phyloP scores from a whole-genome alignment of 441 rosid species.

The Heliophila coronopifolia region DNA sequence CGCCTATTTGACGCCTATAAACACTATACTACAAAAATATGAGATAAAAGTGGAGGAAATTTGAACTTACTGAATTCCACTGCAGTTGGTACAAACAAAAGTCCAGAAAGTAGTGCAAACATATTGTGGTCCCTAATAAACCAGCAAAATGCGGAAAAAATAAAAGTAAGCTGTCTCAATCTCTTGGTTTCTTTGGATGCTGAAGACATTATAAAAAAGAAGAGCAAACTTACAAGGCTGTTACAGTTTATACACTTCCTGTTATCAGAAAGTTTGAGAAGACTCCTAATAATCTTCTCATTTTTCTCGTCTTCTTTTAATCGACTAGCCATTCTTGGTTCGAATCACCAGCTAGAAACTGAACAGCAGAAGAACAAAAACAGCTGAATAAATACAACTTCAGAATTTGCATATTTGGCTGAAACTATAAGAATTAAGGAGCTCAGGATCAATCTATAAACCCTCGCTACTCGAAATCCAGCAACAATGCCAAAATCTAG shows the following conservation, averaged over 20 bases:
- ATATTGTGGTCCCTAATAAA: slow-evolving; percentile 88
- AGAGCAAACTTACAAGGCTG: slow-evolving; percentile 56
- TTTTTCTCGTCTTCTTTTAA: slow-evolving; percentile 85
- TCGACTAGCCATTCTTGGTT: slow-evolving; percentile 57
- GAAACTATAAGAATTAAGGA: background rate
- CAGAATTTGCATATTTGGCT: background rate
- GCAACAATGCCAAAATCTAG: slow-evolving; percentile 5
- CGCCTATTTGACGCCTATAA: too few species aligned
- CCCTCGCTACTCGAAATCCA: too few species aligned
- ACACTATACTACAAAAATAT: slow-evolving; percentile 13
- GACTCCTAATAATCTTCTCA: slow-evolving; percentile 74
- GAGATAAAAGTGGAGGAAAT: background rate
- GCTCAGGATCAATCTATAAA: background rate
- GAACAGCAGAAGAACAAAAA: background rate
- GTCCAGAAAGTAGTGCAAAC: slow-evolving; percentile 96
- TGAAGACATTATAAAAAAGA: background rate
- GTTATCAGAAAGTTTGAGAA: slow-evolving; percentile 77
- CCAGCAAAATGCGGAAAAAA: background rate
- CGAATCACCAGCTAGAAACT: slow-evolving; percentile 1
- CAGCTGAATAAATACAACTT: too few species aligned
- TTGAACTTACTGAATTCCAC: slow-evolving; percentile 87
- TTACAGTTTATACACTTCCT: slow-evolving; percentile 89
- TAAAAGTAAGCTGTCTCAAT: background rate
- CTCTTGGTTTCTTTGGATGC: background rate
- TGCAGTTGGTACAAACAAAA: slow-evolving; percentile 87